Percentiles rank a stretch among this genome's conserved stretches.
phyloP scores from a whole-genome alignment of 306 rosid genomes.

The Corylus avellana region DNA sequence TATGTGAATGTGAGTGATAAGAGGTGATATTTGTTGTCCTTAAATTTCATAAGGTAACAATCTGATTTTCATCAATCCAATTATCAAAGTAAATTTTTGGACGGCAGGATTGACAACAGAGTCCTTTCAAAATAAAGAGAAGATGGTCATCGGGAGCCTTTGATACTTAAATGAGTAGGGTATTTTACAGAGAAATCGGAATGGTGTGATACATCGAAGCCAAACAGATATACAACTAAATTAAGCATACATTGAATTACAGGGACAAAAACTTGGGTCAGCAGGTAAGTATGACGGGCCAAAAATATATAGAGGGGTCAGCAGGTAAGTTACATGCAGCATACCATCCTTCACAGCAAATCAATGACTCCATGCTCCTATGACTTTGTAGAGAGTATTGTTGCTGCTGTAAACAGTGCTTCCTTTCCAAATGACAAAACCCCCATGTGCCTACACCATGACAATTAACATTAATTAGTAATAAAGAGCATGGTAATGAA shows the following conservation, averaged over 20 bases:
- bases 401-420: constrained; percentile 72
- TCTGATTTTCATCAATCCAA: no score
- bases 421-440: constrained; percentile 59
- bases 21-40: no score
- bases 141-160: no score
- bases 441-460: constrained; percentile 58
- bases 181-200: no score
- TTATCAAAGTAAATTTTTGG: no score
- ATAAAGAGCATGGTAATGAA: not conserved
- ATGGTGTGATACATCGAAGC: not conserved
- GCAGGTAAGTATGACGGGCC: not conserved
- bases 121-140: no score
- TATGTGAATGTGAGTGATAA: no score
- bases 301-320: not conserved
- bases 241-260: not conserved
- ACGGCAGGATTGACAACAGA: no score
- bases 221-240: not conserved
- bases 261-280: not conserved
- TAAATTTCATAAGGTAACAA: no score
- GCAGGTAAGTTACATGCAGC: no score
- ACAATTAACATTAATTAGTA: constrained; percentile 10
- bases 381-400: constrained; percentile 49
- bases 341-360: not conserved
- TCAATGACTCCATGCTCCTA: constrained; percentile 25
- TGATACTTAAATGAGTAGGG: no score